Evolutionary conservation across 2,329 filamentous ascomycete genomes (phyloP).

Genomic region (Myriosclerotinia scirpicola): DNA sequence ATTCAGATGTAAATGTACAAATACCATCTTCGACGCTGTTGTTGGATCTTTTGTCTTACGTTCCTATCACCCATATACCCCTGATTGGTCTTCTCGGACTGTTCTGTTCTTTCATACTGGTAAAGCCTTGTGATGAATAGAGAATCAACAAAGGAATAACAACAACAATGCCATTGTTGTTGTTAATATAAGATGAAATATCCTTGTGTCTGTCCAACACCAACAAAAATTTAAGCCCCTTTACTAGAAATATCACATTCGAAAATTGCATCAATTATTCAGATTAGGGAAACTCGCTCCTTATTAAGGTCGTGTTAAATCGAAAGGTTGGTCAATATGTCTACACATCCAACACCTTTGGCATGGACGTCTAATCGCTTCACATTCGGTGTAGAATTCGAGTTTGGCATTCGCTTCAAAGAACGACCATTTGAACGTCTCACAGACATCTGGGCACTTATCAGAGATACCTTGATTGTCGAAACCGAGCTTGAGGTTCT

Average conservation of each 20-base stretch:
- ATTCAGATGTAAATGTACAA: background rate
- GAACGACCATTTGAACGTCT: background rate
- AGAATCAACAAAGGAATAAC: background rate
- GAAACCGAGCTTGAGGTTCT: background rate
- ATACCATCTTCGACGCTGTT: no score
- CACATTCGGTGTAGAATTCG: conserved; percentile 20
- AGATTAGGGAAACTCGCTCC: background rate
- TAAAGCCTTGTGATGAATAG: background rate
- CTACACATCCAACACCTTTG: background rate
- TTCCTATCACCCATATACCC: background rate
- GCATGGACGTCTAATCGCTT: background rate
- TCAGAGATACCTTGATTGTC: conserved; percentile 5
- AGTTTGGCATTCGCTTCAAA: conserved; percentile 7
- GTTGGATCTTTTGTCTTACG: background rate
- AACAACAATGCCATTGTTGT: background rate
- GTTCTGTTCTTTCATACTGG: background rate
- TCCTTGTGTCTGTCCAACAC: background rate
- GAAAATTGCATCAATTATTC: background rate
- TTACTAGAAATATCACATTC: background rate
- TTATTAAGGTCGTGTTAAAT: background rate
- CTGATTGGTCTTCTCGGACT: background rate
- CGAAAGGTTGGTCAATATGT: conserved; percentile 2
- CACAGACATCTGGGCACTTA: background rate
- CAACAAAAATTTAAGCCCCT: background rate
- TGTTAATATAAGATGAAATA: background rate